Percentiles rank a stretch among this genome's conserved stretches.
Evolutionary conservation across 371 early-diverging fungal genomes (phyloP).

Genomic region (Syncephalis plumigaleata): DNA sequence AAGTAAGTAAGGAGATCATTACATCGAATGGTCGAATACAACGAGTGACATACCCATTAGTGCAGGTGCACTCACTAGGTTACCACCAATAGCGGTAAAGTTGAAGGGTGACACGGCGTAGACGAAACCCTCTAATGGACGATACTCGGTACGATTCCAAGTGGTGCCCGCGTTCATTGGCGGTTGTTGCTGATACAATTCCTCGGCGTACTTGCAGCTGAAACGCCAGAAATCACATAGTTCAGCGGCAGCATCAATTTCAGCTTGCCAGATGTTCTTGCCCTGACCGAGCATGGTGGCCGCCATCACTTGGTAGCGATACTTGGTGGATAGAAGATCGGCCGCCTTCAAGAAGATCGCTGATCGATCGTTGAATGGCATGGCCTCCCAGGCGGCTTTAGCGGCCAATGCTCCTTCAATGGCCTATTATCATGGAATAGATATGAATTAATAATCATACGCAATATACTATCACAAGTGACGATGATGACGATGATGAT

Average conservation of each 20-base stretch:
- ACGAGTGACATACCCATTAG: conserved; percentile 44
- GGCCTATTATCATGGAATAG: conserved; percentile 27
- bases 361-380: conserved; percentile 88
- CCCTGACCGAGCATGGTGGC: conserved; percentile 98
- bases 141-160: conserved; percentile 96
- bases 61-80: conserved; percentile 85
- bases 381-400: conserved; percentile 75
- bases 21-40: too few species aligned
- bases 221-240: conserved; percentile 90
- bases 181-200: conserved; percentile 88
- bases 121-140: conserved; percentile 92
- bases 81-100: conserved; percentile 97
- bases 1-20: too few species aligned
- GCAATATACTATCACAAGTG: too few species aligned
- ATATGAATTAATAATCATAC: not conserved
- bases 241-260: conserved; percentile 93
- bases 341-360: conserved; percentile 97
- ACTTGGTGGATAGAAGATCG: conserved; percentile 76
- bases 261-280: conserved; percentile 98
- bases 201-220: conserved; percentile 86
- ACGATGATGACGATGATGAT: too few species aligned
- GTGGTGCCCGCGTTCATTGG: conserved; percentile 65
- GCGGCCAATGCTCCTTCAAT: conserved; percentile 82
- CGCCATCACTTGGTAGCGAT: conserved; percentile 85
- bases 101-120: conserved; percentile 96